Conservation (phyloP, 768 basidiomycete genomes). For the Sarcodon sp. region DNA sequence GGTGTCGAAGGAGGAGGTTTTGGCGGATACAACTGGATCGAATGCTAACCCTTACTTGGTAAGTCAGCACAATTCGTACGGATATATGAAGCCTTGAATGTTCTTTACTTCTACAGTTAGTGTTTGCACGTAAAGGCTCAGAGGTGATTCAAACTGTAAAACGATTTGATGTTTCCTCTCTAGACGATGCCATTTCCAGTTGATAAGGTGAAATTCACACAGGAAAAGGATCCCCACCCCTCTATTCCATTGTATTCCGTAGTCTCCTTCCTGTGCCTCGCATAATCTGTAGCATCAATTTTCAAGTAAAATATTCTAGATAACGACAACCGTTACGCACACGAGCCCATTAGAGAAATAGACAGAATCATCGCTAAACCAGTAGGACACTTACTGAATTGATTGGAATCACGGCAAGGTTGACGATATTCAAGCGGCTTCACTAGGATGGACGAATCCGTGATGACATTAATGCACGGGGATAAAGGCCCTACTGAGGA, state of each 20-base stretch:
- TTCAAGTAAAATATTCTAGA: neutral
- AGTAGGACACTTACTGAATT: too few relatives aligned
- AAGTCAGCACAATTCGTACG: constrained; percentile 13
- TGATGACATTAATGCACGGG: too few relatives aligned
- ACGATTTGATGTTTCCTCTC: constrained; percentile 28
- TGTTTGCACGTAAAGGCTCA: constrained; percentile 69
- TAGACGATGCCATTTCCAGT: constrained; percentile 10
- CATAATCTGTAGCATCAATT: neutral
- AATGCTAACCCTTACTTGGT: constrained; percentile 89
- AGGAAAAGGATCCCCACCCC: neutral
- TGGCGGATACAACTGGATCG: constrained; percentile 82
- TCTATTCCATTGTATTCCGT: neutral
- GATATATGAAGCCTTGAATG: too few relatives aligned
- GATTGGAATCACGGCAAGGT: too few relatives aligned
- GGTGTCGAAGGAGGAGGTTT: constrained; percentile 70
- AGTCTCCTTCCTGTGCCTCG: neutral
- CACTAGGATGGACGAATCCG: too few relatives aligned
- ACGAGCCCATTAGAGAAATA: too few relatives aligned
- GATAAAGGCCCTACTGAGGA: too few relatives aligned
- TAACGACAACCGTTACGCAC: too few relatives aligned
- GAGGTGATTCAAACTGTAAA: constrained; percentile 77
- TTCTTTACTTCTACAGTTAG: constrained; percentile 36
- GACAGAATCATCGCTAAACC: too few relatives aligned
- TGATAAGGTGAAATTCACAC: neutral
- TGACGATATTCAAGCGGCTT: too few relatives aligned